These are phyloP conservation scores for Cladosporium sp. DNA, from an alignment of 2,329 filamentous ascomycete genomes.

Conservation along the genomic window DNA sequence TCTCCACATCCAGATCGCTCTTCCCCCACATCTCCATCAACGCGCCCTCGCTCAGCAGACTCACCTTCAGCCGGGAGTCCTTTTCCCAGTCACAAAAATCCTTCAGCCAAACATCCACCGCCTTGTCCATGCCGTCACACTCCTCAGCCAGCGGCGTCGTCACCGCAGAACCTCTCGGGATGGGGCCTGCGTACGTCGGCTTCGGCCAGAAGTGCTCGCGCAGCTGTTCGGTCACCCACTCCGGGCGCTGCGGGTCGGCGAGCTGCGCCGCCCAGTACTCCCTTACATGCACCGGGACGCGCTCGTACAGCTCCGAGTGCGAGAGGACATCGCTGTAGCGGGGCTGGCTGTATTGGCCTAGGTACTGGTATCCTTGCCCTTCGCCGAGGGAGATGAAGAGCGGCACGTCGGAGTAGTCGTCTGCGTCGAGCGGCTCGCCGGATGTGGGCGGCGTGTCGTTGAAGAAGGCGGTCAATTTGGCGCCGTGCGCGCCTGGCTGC, in stretches of 20 bases:
- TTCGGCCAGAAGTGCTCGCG: constrained; percentile 38
- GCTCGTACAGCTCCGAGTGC: constrained; percentile 34
- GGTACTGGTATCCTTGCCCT: constrained; percentile 35
- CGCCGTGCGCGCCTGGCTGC: constrained; percentile 38
- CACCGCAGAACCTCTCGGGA: constrained; percentile 20
- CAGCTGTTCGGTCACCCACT: constrained; percentile 38
- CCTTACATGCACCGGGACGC: constrained; percentile 32
- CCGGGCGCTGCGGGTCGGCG: constrained; percentile 28
- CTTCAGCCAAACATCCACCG: constrained; percentile 30
- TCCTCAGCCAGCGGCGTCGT: constrained; percentile 12
- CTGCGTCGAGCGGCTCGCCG: constrained; percentile 15
- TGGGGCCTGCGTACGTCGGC: constrained; percentile 35
- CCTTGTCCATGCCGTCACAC: constrained; percentile 21
- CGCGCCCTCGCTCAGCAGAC: constrained; percentile 30
- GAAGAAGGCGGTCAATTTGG: constrained; percentile 43
- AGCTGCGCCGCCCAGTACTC: constrained; percentile 36
- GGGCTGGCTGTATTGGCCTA: constrained; percentile 40
- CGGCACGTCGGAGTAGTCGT: constrained; percentile 34
- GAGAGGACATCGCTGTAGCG: constrained; percentile 41
- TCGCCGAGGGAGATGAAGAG: constrained; percentile 33
- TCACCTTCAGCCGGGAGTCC: constrained; percentile 31
- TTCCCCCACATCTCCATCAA: constrained; percentile 37
- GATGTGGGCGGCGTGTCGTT: constrained; percentile 30
- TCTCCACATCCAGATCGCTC: constrained; percentile 35
- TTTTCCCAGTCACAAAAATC: constrained; percentile 37